Evolutionary conservation across 176 grass and related monocot genomes (phyloP), one percentile per base, ranked within the genome.

Genomic region (Cenchrus purpureus): DNA sequence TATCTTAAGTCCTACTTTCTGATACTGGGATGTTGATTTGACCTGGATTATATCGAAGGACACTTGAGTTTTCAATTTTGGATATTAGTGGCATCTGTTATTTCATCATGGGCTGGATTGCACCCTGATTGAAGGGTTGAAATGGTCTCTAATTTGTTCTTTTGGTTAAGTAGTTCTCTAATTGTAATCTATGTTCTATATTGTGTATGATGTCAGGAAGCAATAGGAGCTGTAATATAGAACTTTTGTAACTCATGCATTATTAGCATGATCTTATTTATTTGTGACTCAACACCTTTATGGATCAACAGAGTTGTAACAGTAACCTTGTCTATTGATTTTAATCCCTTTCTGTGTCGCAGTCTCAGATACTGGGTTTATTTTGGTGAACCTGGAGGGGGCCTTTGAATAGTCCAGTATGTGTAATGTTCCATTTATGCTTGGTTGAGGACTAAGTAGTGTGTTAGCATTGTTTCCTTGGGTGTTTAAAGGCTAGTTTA

Each of bases 1-100:
- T 85, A 50, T 19, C 6, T 37, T 45, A 74, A 74, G 55, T 57
- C 20, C 69, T 34, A 50, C 70, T 83, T 4, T 68, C 6, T n/a
- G 42, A 73, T 62, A 12, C 13, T 61, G 37, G 0, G 20, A 25
- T 11, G 32, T 12, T 44, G 8, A 68, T 44, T 43, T 44, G 31
- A 2, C 65, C 15, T 42, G 66, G 66, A 8, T 68, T 3, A 63
- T 29, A 9, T 6, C 37, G 4, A 40, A 40, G 37, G 37, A 40
- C 37, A 40, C 25, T 25, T 4, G 37, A 9, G 3, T 56, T 5
- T 37, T 52, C 1, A 9, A n/a, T 72, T 80, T 10, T 45, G 66
- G 17, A 45, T 40, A 44, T 44, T 11, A 0, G 4, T 46, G 43
- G 44, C 29, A 37, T 83, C 15, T 49, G 4, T 61, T 78, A 44